Conservation (phyloP, 176 grass and related monocot genomes). For the Triticum turgidum region DNA sequence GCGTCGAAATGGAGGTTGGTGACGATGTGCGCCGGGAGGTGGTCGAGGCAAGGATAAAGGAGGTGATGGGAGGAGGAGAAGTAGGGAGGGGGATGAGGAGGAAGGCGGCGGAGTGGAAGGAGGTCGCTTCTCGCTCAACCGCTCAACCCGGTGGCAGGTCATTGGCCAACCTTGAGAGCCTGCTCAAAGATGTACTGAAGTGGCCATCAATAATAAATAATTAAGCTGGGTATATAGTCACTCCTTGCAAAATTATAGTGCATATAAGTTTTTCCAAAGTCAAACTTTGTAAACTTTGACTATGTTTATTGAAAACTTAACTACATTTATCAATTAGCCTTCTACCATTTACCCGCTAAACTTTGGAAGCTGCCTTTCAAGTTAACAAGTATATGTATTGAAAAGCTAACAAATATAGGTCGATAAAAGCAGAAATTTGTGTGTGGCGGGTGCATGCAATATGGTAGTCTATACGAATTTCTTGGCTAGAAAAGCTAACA, state of each 20-base stretch:
- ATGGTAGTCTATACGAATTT: neutral
- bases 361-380: neutral
- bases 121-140: neutral
- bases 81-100: neutral
- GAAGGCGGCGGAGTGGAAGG: neutral
- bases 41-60: neutral
- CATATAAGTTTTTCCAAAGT: neutral
- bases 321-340: too few species aligned
- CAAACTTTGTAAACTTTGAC: neutral
- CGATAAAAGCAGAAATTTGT: neutral
- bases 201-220: neutral
- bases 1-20: conserved; percentile 26
- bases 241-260: neutral
- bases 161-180: neutral
- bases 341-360: neutral
- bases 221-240: neutral
- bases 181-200: neutral
- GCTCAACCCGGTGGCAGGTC: neutral
- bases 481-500: neutral
- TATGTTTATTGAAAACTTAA: too few species aligned
- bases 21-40: conserved; percentile 7
- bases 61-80: conserved; percentile 27
- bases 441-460: fast-evolving
- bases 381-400: neutral
- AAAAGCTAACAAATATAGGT: neutral